Conservation (phyloP, 2,329 filamentous ascomycete species). For the Leptographium flavum region DNA sequence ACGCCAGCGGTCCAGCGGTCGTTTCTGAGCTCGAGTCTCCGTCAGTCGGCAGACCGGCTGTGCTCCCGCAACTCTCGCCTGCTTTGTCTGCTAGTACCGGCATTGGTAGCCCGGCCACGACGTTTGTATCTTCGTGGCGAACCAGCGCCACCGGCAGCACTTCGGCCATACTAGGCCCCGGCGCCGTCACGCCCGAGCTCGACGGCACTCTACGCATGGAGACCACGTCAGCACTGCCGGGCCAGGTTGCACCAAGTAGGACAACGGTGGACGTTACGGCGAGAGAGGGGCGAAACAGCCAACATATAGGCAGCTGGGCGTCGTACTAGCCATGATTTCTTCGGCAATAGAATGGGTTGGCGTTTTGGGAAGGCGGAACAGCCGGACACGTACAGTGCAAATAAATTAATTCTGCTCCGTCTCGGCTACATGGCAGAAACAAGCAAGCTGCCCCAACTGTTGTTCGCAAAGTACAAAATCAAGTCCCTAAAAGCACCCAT, state of each 20-base stretch:
- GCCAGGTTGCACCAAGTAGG: background rate
- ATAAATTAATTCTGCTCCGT: too few relatives aligned
- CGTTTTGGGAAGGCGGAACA: too few relatives aligned
- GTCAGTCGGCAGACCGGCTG: background rate
- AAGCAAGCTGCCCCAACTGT: background rate
- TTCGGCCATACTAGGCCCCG: background rate
- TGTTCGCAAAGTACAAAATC: background rate
- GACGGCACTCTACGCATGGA: conserved; percentile 1
- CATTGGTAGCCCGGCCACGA: background rate
- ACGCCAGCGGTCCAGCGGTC: background rate
- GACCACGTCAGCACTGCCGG: background rate
- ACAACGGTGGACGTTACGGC: conserved; percentile 6
- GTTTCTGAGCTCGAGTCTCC: conserved; percentile 9
- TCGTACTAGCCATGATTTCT: conserved; percentile 4
- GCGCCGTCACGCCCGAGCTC: background rate
- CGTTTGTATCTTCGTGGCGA: conserved; percentile 7
- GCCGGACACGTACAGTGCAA: too few relatives aligned
- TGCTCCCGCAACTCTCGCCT: conserved; percentile 1
- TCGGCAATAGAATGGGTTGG: too few relatives aligned
- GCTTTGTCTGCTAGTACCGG: background rate
- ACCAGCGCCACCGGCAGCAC: background rate
- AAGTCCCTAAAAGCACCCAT: background rate
- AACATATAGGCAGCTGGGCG: conserved; percentile 9
- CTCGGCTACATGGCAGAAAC: background rate
- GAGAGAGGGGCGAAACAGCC: conserved; percentile 1